Conservation (phyloP, 371 early-diverging fungal genomes). For the Rhizopus delemar region DNA sequence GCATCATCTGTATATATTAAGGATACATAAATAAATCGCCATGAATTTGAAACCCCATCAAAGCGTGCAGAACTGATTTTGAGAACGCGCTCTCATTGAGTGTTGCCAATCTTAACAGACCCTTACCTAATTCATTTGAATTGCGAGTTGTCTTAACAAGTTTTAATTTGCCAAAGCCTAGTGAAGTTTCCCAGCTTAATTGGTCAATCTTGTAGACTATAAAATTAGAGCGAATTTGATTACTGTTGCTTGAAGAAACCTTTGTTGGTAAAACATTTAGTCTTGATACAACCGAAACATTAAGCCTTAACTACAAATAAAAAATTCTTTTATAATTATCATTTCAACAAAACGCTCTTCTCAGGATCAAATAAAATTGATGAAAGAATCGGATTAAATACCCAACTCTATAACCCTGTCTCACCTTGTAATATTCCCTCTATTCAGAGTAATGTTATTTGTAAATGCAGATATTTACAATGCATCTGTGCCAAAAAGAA, state of each 20-base stretch:
- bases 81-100: constrained; percentile 9
- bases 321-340: constrained; percentile 8
- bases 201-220: constrained; percentile 28
- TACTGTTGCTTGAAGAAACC: constrained; percentile 6
- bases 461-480: too few relatives aligned
- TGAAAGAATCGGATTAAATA: constrained; percentile 16
- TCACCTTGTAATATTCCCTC: too few relatives aligned
- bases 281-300: constrained; percentile 19
- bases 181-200: constrained; percentile 20
- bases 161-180: constrained; percentile 25
- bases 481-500: too few relatives aligned
- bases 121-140: constrained; percentile 14
- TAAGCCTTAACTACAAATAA: constrained; percentile 13
- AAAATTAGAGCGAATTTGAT: constrained; percentile 18
- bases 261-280: constrained; percentile 19
- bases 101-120: constrained; percentile 18
- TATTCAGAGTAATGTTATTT: too few relatives aligned
- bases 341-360: constrained; percentile 12
- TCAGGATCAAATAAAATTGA: constrained; percentile 17
- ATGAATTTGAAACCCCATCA: constrained; percentile 24
- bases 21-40: constrained; percentile 14
- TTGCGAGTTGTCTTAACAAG: constrained; percentile 23
- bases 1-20: neutral
- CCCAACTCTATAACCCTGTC: too few relatives aligned
- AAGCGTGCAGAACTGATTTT: constrained; percentile 2